Evolutionary conservation across 306 rosid genomes (phyloP).

Genomic region (Comarum palustre): DNA sequence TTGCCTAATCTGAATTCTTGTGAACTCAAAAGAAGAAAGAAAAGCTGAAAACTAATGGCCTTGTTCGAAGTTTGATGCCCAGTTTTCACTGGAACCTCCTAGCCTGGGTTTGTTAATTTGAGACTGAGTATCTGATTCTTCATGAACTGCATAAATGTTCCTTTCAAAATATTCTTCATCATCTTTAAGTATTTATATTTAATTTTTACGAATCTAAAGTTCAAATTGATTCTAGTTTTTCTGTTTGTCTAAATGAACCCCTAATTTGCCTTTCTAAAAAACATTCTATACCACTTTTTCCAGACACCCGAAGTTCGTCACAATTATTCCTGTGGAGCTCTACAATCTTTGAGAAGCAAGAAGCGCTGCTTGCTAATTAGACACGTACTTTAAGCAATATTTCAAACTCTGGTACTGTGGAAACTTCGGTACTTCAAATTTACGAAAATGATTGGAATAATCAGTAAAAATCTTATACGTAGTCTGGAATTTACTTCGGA

Average conservation of each 20-base stretch:
- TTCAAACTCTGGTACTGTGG: not conserved
- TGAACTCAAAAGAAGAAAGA: conserved; percentile 1
- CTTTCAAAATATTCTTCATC: conserved; percentile 45
- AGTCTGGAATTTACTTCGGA: too few species aligned
- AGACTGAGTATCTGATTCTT: conserved; percentile 70
- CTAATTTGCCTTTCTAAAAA: not conserved
- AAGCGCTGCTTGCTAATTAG: not conserved
- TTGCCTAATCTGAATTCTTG: not conserved
- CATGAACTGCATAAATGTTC: conserved; percentile 38
- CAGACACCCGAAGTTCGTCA: not conserved
- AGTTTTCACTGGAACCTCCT: conserved; percentile 9
- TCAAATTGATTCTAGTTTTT: not conserved
- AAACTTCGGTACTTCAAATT: not conserved
- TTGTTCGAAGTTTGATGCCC: not conserved
- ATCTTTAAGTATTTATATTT: not conserved
- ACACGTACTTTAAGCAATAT: too few species aligned
- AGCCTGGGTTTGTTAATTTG: conserved; percentile 28
- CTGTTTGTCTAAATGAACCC: not conserved
- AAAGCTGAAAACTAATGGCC: not conserved
- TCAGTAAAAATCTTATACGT: too few species aligned
- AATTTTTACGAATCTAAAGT: not conserved
- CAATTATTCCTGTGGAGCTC: not conserved
- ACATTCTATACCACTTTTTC: not conserved
- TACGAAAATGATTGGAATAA: too few species aligned
- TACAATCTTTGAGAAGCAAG: not conserved